Percentiles rank a stretch among this genome's conserved stretches.
Conservation (phyloP, 2,329 filamentous ascomycete genomes). For the Cercospora nicotianae region DNA sequence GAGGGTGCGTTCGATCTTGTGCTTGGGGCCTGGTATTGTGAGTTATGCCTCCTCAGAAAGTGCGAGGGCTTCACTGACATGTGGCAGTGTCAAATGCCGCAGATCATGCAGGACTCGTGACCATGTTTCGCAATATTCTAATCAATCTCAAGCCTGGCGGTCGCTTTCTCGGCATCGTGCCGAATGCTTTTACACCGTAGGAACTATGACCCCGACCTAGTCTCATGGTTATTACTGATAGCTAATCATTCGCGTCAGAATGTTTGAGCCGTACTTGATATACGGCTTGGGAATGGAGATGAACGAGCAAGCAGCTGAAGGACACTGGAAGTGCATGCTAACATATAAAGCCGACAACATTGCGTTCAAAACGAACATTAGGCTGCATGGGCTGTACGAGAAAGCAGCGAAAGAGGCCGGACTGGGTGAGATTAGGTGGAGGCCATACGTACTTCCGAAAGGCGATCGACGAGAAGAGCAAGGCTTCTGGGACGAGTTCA, state of each 20-base stretch:
- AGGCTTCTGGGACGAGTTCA: slow-evolving; percentile 22
- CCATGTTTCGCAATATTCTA: slow-evolving; percentile 16
- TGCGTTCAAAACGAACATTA: neutral
- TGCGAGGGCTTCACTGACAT: neutral
- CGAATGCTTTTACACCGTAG: neutral
- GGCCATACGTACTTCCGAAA: slow-evolving; percentile 14
- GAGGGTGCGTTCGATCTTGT: slow-evolving; percentile 11
- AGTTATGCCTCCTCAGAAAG: neutral
- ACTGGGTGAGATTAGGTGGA: slow-evolving; percentile 17
- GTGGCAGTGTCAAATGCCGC: neutral
- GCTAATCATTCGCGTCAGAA: neutral
- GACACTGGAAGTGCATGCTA: slow-evolving; percentile 2
- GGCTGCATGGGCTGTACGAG: slow-evolving; percentile 10
- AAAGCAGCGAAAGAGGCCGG: slow-evolving; percentile 19
- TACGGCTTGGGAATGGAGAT: slow-evolving; percentile 1
- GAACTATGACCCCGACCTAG: too few species aligned
- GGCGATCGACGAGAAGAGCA: slow-evolving; percentile 11
- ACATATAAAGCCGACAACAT: neutral
- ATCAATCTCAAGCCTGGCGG: slow-evolving; percentile 12
- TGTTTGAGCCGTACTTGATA: neutral
- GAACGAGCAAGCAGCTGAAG: neutral
- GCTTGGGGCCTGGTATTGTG: slow-evolving; percentile 13
- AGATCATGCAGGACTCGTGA: neutral
- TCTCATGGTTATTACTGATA: too few species aligned
- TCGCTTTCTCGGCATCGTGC: slow-evolving; percentile 9